phyloP scores from a whole-genome alignment of 2,329 filamentous ascomycete genomes.

The Neobulgaria alba region DNA sequence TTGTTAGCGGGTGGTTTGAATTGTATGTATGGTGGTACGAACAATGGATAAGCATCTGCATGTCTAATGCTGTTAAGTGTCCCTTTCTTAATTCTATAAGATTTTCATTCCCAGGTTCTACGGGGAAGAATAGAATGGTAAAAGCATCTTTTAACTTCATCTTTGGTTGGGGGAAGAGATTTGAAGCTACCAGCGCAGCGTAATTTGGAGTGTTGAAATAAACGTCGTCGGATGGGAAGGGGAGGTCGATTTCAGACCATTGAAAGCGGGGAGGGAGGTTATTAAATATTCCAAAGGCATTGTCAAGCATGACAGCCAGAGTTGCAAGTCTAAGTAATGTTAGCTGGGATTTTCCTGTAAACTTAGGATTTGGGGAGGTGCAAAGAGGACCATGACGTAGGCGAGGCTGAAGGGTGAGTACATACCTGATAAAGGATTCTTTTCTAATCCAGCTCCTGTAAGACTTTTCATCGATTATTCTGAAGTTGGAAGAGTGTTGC shows the following conservation, averaged over 20 bases:
- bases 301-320: conserved; percentile 26
- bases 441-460: conserved; percentile 24
- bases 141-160: conserved; percentile 27
- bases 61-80: conserved; percentile 22
- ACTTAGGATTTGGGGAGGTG: too few species aligned
- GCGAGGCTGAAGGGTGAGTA: too few species aligned
- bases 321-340: conserved; percentile 20
- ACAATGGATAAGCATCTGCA: conserved; percentile 28
- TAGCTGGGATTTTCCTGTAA: too few species aligned
- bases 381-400: too few species aligned
- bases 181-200: conserved; percentile 15
- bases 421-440: conserved; percentile 25
- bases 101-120: conserved; percentile 12
- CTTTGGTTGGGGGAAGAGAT: conserved; percentile 12
- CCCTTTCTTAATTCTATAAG: conserved; percentile 13
- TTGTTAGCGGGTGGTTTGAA: not conserved
- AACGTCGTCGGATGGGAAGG: conserved; percentile 22
- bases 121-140: conserved; percentile 17
- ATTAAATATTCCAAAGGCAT: conserved; percentile 27
- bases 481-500: conserved; percentile 19
- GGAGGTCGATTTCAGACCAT: conserved; percentile 26
- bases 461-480: conserved; percentile 21
- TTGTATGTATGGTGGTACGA: not conserved
- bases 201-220: conserved; percentile 24
- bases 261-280: conserved; percentile 26